Evolutionary conservation across 2,329 filamentous ascomycete genomes (phyloP).

Genomic region (Cladobotryum protrusum): DNA sequence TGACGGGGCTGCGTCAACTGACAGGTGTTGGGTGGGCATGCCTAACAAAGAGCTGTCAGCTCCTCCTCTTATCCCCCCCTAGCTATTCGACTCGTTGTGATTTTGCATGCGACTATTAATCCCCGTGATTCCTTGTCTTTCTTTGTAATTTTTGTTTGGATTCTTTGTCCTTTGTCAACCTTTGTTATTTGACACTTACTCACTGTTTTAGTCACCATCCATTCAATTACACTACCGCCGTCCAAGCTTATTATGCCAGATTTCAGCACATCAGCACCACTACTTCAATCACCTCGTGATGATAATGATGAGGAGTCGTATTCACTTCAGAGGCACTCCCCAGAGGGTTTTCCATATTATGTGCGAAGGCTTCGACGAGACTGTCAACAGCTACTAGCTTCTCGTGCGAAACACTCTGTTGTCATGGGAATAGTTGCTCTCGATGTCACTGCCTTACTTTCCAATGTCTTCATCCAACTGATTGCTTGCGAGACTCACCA

Average conservation of each 20-base stretch:
- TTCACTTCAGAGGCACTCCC: neutral
- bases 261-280: conserved; percentile 1
- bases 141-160: too few relatives aligned
- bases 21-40: too few relatives aligned
- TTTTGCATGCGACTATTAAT: too few relatives aligned
- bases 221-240: too few relatives aligned
- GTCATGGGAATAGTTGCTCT: conserved; percentile 39
- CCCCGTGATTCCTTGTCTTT: too few relatives aligned
- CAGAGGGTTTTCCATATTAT: neutral
- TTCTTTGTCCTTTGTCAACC: too few relatives aligned
- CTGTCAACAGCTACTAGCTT: conserved; percentile 24
- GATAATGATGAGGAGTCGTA: conserved; percentile 1
- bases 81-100: too few relatives aligned
- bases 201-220: too few relatives aligned
- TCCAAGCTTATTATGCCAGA: conserved; percentile 1
- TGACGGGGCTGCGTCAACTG: too few relatives aligned
- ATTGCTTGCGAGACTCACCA: conserved; percentile 41
- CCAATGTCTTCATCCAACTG: conserved; percentile 43
- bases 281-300: conserved; percentile 6
- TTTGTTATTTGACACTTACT: too few relatives aligned
- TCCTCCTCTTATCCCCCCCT: too few relatives aligned
- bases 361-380: conserved; percentile 6
- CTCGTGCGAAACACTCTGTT: conserved; percentile 39
- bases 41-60: too few relatives aligned
- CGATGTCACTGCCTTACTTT: conserved; percentile 39